Percentiles rank a stretch among this genome's conserved stretches.
phyloP scores from a whole-genome alignment of 2,329 filamentous ascomycete species.

The Trichoderma oligosporum region DNA sequence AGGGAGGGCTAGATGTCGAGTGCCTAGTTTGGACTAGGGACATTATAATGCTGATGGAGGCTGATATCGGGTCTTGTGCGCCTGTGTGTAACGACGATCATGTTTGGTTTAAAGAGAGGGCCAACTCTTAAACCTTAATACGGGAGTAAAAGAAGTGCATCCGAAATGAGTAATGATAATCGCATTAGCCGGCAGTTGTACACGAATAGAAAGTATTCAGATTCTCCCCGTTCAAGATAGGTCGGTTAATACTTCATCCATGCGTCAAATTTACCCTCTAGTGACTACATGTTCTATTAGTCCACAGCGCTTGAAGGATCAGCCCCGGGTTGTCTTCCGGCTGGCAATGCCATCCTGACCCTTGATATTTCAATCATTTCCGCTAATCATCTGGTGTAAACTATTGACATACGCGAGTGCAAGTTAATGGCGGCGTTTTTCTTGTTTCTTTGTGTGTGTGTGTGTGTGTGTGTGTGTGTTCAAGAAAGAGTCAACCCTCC shows the following conservation, averaged over 20 bases:
- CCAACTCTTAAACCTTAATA: neutral
- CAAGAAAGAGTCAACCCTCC: too few species aligned
- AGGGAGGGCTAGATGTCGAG: neutral
- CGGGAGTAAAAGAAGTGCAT: constrained; percentile 8
- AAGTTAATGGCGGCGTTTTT: constrained; percentile 1
- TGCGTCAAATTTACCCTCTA: neutral
- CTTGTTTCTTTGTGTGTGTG: too few species aligned
- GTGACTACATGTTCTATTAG: neutral
- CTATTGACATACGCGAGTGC: neutral
- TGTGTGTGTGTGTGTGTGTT: too few species aligned
- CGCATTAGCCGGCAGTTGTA: neutral
- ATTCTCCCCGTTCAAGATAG: neutral
- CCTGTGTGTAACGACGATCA: neutral
- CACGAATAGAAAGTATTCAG: neutral
- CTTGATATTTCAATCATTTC: neutral
- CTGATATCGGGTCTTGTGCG: neutral
- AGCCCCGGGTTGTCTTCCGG: neutral
- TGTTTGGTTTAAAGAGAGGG: neutral
- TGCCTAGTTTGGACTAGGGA: neutral
- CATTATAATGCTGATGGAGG: neutral
- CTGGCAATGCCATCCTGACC: neutral
- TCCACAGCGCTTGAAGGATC: neutral
- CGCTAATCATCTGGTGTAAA: neutral
- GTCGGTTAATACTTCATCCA: neutral
- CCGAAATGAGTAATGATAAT: neutral